Conservation (phyloP, 2,329 filamentous ascomycete species). For the Cladosporium phlei region DNA sequence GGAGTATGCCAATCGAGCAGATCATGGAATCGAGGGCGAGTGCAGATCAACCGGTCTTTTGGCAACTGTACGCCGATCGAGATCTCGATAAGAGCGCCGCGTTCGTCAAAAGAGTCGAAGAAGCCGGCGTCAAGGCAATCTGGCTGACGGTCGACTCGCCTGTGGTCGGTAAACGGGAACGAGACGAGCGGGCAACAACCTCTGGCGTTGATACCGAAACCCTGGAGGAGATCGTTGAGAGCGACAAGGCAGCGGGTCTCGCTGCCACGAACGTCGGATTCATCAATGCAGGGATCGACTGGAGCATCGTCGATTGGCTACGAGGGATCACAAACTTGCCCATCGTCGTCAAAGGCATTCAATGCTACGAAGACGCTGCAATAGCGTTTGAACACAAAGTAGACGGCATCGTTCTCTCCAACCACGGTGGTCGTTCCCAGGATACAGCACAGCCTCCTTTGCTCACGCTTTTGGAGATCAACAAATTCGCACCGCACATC, state of each 20-base stretch:
- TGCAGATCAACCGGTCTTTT: slow-evolving; percentile 41
- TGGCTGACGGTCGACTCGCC: slow-evolving; percentile 57
- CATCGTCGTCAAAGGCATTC: slow-evolving; percentile 42
- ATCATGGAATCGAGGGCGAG: slow-evolving; percentile 25
- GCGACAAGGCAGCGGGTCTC: slow-evolving; percentile 32
- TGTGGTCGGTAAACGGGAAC: slow-evolving; percentile 51
- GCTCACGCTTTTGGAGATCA: slow-evolving; percentile 56
- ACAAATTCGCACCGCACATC: slow-evolving; percentile 53
- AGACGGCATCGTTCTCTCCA: slow-evolving; percentile 46
- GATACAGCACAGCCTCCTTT: slow-evolving; percentile 50
- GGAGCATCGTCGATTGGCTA: slow-evolving; percentile 44
- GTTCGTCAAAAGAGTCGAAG: slow-evolving; percentile 45
- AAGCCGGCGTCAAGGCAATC: slow-evolving; percentile 48
- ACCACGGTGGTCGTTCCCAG: slow-evolving; percentile 50
- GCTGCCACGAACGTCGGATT: slow-evolving; percentile 48
- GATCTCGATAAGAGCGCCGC: slow-evolving; percentile 38
- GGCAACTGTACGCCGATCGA: slow-evolving; percentile 54
- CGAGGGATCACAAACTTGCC: slow-evolving; percentile 48
- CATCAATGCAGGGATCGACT: slow-evolving; percentile 53
- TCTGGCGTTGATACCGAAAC: not conserved
- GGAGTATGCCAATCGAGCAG: slow-evolving; percentile 25
- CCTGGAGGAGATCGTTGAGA: not conserved
- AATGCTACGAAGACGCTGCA: slow-evolving; percentile 38
- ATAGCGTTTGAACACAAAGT: slow-evolving; percentile 38
- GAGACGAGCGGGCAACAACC: slow-evolving; percentile 30